Base-by-base conservation (phyloP, 164 flowering plant species). In the Aristolochia fimbriata region DNA sequence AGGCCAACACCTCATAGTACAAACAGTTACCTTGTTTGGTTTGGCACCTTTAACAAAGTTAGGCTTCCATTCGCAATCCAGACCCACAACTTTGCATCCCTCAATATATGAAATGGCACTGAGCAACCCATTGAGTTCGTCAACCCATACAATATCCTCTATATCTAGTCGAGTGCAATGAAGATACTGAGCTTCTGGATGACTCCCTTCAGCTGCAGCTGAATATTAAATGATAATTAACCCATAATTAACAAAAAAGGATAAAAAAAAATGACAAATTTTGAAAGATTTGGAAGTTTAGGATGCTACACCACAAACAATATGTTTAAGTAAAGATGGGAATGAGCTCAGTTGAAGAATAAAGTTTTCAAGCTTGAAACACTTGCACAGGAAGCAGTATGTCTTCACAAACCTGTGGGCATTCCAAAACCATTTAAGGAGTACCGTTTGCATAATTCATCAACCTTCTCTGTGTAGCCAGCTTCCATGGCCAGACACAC, bases 61-160 rank as follows among this genome's bases (percentile, higher is more conserved):
- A 51, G 98, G 96, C 75, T 91, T 94, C 99, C 99, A 88, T 63
- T 94, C 99, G 77, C 95, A 91, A 70, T 94, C 99, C 55, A 91
- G 11, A 30, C 99, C 99, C 55, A 93, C 71, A 59, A 93, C 83
- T 78, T 88, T 91, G 65, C 83, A 77, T 45, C 70, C 82, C 68
- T 86, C 89, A 47, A 91, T 71, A 58, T 76, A 60, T 58, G 64
- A 67, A 54, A 92, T 84, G 53, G 97, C 95, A 55, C 62, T 70
- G 58, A 51, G 67, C 74, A 94, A 70, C 45, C 74, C 71, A 61
- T 79, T 74, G 57, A 65, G 77, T 20, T 81, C 80, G 68, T 94
- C 99, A 68, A 91, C 87, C 97, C 97, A 94, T 57, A 77, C 58
- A 17, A 88, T 69, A 47, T 74, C 91, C 62, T 83, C 93, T 20